A percentile compares a stretch with the other conserved stretches of the same genome.
Evolutionary conservation across 257 asterid genomes (phyloP).

Genomic region (Nicotiana attenuata): DNA sequence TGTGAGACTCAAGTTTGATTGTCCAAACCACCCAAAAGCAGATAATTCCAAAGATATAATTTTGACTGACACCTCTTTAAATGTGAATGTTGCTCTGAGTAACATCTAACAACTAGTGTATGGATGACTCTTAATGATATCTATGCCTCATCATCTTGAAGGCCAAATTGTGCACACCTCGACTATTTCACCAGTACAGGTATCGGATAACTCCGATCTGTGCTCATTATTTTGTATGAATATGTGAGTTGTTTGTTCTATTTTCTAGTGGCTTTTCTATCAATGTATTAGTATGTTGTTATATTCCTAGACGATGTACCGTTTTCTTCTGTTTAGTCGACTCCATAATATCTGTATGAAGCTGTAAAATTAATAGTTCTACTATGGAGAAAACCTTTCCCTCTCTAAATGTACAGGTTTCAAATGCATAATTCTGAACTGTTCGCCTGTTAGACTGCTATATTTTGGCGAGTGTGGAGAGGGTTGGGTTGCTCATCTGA

Average conservation of each 20-base stretch:
- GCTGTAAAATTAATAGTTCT: background rate
- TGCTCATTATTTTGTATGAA: background rate
- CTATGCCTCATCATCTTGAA: background rate
- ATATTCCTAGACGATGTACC: background rate
- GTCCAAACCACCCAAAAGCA: constrained; percentile 57
- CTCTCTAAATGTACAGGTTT: background rate
- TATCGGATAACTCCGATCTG: too few relatives aligned
- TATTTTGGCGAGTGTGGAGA: background rate
- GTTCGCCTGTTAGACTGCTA: background rate
- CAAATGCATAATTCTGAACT: background rate
- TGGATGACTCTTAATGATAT: background rate
- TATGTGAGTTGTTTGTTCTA: background rate
- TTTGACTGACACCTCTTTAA: constrained; percentile 52
- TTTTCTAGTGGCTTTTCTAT: background rate
- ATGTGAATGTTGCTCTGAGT: constrained; percentile 47
- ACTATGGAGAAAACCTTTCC: background rate
- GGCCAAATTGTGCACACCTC: too few relatives aligned
- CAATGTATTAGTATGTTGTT: background rate
- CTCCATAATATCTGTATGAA: background rate
- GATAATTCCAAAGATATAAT: constrained; percentile 44
- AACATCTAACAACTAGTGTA: background rate
- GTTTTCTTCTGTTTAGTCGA: background rate
- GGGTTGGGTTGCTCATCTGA: background rate
- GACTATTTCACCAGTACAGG: too few relatives aligned
- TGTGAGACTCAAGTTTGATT: constrained; percentile 52